Evolutionary conservation across 768 basidiomycete species (phyloP).

Genomic region (Mycena galopus): DNA sequence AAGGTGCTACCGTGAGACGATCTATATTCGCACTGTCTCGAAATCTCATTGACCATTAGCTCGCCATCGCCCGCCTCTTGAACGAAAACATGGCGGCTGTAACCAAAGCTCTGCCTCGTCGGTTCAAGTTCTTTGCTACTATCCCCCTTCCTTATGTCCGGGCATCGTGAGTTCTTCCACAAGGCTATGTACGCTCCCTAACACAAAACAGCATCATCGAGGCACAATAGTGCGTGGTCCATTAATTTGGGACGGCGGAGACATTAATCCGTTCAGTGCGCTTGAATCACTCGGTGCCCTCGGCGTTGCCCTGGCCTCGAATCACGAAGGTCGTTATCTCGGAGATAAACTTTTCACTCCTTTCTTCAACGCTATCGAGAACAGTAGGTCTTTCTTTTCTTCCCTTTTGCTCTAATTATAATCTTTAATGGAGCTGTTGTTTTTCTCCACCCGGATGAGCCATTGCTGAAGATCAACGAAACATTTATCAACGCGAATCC

Average conservation of each 20-base stretch:
- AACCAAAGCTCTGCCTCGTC: background rate
- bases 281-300: slow-evolving; percentile 21
- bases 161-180: slow-evolving; percentile 14
- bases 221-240: slow-evolving; percentile 15
- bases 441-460: slow-evolving; percentile 21
- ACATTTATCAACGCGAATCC: slow-evolving; percentile 28
- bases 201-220: slow-evolving; percentile 17
- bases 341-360: slow-evolving; percentile 17
- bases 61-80: slow-evolving; percentile 26
- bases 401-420: background rate
- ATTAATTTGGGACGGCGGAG: background rate
- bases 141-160: slow-evolving; percentile 20
- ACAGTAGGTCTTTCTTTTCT: background rate
- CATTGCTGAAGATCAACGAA: slow-evolving; percentile 5
- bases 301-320: slow-evolving; percentile 25
- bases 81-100: slow-evolving; percentile 33
- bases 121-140: slow-evolving; percentile 26
- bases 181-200: background rate
- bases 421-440: slow-evolving; percentile 12
- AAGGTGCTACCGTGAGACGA: slow-evolving; percentile 17
- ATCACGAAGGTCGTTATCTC: slow-evolving; percentile 32
- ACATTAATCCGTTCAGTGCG: slow-evolving; percentile 2
- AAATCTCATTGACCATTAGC: background rate
- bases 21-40: background rate
- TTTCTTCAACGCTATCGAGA: slow-evolving; percentile 12